These are phyloP conservation scores for Byssoonygena ceratinophila DNA, from an alignment of 2,329 filamentous ascomycete genomes.

Conservation along the genomic window DNA sequence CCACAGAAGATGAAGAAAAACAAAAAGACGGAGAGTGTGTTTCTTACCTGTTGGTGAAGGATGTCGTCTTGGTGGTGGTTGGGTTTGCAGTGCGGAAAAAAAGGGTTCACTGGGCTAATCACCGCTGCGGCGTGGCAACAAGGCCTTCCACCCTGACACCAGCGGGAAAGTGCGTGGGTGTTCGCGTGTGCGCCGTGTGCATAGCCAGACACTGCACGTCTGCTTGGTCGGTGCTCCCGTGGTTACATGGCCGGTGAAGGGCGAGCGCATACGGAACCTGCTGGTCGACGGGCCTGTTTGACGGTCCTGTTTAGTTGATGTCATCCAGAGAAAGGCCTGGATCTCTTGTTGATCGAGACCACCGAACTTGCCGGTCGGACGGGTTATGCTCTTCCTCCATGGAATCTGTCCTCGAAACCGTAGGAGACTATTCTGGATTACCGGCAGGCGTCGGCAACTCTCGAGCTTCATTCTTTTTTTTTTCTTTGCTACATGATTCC, in stretches of 20 bases:
- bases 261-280: no score
- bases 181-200: background rate
- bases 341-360: background rate
- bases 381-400: background rate
- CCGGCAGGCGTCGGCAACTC: background rate
- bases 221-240: background rate
- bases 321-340: background rate
- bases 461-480: background rate
- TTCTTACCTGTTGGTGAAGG: background rate
- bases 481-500: background rate
- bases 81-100: slow-evolving; percentile 3
- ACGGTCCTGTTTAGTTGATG: background rate
- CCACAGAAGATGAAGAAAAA: background rate
- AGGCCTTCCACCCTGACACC: background rate
- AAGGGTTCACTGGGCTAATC: slow-evolving; percentile 9
- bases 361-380: background rate
- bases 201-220: background rate
- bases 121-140: slow-evolving; percentile 3
- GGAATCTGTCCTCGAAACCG: no score
- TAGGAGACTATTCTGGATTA: background rate
- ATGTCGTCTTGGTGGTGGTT: background rate
- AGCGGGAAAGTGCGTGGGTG: background rate
- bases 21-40: background rate
- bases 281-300: background rate
- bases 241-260: background rate